Conservation (phyloP, 805 yeast species). For the Aciculoconidium aculeatum region DNA sequence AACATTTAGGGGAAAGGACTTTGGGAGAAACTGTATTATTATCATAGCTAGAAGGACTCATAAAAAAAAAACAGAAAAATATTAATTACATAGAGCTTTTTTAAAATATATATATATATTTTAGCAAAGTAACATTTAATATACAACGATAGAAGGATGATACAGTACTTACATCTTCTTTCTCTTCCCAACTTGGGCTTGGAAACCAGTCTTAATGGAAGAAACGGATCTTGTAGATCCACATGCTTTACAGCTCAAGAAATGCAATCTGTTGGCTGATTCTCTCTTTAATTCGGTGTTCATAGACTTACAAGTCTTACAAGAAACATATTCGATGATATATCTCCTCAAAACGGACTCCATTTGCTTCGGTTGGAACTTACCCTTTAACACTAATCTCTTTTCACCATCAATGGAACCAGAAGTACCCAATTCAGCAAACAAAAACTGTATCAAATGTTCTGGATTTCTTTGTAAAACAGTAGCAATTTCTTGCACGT, state of each 20-base stretch:
- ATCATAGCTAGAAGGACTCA: too few species aligned
- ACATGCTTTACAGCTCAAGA: conserved; percentile 96
- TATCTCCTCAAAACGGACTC: conserved; percentile 95
- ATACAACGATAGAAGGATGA: conserved; percentile 1
- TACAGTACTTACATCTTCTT: conserved; percentile 44
- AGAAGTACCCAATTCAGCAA: conserved; percentile 98
- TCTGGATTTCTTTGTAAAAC: conserved; percentile 95
- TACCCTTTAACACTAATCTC: conserved; percentile 95
- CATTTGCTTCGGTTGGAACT: conserved; percentile 95
- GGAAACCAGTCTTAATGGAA: conserved; percentile 99
- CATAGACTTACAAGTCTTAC: conserved; percentile 98
- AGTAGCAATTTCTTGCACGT: conserved; percentile 89
- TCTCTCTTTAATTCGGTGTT: conserved; percentile 95
- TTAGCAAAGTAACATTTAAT: conserved; percentile 3
- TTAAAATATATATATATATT: not conserved
- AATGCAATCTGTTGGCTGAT: conserved; percentile 91
- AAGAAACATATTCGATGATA: conserved; percentile 94
- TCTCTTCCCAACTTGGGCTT: conserved; percentile 93
- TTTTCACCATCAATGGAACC: conserved; percentile 98
- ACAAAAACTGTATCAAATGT: conserved; percentile 91
- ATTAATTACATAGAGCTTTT: conserved; percentile 2
- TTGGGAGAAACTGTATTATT: too few species aligned
- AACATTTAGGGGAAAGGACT: not conserved
- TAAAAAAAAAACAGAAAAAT: too few species aligned
- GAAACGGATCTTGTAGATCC: conserved; percentile 96